Percentiles rank a stretch among this genome's conserved stretches.
phyloP scores from a whole-genome alignment of 2,329 filamentous ascomycete species.

The Bipolaris sorokiniana region DNA sequence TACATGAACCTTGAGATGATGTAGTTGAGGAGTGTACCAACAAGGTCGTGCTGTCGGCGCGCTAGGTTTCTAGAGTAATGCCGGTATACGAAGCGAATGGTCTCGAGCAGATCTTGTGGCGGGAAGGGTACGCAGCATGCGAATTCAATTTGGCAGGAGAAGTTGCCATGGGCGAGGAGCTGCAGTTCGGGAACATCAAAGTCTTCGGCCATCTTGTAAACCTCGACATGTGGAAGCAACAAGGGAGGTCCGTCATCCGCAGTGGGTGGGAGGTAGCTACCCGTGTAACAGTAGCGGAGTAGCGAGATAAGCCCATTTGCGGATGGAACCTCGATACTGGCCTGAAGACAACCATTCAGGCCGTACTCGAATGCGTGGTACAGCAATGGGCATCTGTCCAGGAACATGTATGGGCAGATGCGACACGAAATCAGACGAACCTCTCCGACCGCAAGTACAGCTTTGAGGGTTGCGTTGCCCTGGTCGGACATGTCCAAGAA shows the following conservation, averaged over 20 bases:
- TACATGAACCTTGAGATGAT: constrained; percentile 49
- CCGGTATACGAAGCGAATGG: constrained; percentile 48
- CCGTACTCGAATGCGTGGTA: constrained; percentile 50
- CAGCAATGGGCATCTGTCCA: constrained; percentile 48
- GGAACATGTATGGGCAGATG: constrained; percentile 43
- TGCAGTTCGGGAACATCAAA: constrained; percentile 51
- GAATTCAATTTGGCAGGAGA: constrained; percentile 49
- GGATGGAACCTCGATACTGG: constrained; percentile 49
- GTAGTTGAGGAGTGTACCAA: constrained; percentile 53
- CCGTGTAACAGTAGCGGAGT: constrained; percentile 52
- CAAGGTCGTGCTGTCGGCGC: constrained; percentile 35
- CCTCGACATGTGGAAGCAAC: constrained; percentile 50
- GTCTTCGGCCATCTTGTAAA: constrained; percentile 50
- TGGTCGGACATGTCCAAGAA: constrained; percentile 27
- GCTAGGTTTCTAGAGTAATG: constrained; percentile 33
- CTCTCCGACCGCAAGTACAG: constrained; percentile 39
- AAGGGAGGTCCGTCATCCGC: constrained; percentile 33
- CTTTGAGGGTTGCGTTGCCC: constrained; percentile 40
- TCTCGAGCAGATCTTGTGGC: constrained; percentile 49
- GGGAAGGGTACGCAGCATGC: constrained; percentile 47
- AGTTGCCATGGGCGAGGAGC: constrained; percentile 48
- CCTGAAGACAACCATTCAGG: constrained; percentile 34
- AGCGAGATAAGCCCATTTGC: constrained; percentile 44
- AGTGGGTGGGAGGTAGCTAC: constrained; percentile 42
- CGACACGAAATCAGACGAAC: constrained; percentile 41